A percentile compares a stretch with the other conserved stretches of the same genome.
Conservation (phyloP, 352 stramenopile species). For the Pseudoperonospora humuli region DNA sequence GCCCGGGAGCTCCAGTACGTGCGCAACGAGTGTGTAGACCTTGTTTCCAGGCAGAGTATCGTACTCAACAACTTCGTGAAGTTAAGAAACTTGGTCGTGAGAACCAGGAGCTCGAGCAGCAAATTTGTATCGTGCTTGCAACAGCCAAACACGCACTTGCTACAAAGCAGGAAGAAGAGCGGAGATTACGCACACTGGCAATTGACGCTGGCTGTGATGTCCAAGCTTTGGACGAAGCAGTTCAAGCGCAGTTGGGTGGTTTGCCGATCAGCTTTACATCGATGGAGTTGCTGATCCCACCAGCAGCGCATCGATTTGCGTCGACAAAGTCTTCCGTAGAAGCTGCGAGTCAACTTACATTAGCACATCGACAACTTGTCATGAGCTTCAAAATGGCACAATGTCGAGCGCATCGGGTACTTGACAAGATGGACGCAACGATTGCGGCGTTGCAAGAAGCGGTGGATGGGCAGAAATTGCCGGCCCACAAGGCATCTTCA, state of each 20-base stretch:
- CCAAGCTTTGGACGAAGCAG: slow-evolving; percentile 34
- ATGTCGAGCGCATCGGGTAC: slow-evolving; percentile 38
- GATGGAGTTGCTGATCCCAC: slow-evolving; percentile 41
- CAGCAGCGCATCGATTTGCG: slow-evolving; percentile 53
- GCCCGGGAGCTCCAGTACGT: slow-evolving; percentile 46
- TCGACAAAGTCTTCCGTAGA: slow-evolving; percentile 46
- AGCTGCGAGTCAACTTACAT: slow-evolving; percentile 47
- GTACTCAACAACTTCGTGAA: slow-evolving; percentile 38
- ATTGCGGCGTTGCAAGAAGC: slow-evolving; percentile 39
- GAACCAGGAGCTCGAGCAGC: slow-evolving; percentile 55
- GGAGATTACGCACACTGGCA: slow-evolving; percentile 37
- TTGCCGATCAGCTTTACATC: slow-evolving; percentile 17
- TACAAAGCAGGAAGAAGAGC: slow-evolving; percentile 31
- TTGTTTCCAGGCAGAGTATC: slow-evolving; percentile 49
- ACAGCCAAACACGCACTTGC: slow-evolving; percentile 29
- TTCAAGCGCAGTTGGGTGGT: slow-evolving; percentile 36
- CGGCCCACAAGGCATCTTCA: not conserved
- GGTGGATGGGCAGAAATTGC: slow-evolving; percentile 1
- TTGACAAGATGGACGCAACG: slow-evolving; percentile 53
- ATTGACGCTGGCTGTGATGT: slow-evolving; percentile 38
- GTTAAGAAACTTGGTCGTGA: slow-evolving; percentile 42
- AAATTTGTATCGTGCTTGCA: slow-evolving; percentile 34
- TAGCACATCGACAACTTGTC: slow-evolving; percentile 56
- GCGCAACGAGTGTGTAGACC: slow-evolving; percentile 44
- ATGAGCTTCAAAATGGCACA: slow-evolving; percentile 67